These are phyloP conservation scores for Chaetomium olivaceum DNA, from an alignment of 2,329 filamentous ascomycete species.

Conservation along the genomic window DNA sequence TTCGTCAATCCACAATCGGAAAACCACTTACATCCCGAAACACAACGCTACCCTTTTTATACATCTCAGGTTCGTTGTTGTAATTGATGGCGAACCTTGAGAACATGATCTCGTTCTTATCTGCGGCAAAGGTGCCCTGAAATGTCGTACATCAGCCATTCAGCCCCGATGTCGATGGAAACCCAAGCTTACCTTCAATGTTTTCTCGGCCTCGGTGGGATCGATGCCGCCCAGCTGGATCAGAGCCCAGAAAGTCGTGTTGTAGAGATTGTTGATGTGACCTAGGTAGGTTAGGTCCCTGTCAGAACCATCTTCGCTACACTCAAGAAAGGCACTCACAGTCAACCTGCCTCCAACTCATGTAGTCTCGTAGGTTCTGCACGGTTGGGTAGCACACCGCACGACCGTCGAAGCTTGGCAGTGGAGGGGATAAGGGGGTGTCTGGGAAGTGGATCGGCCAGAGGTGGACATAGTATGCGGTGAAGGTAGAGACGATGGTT, in stretches of 20 bases:
- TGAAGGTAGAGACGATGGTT: conserved; percentile 90
- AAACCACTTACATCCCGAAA: conserved; percentile 69
- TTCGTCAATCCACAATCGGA: background rate
- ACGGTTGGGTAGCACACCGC: conserved; percentile 86
- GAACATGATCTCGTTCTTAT: conserved; percentile 97
- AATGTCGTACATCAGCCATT: background rate
- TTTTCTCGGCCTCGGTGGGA: conserved; percentile 75
- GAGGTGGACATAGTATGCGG: conserved; percentile 80
- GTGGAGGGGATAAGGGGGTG: conserved; percentile 66
- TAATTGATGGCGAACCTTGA: conserved; percentile 90
- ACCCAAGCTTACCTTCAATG: conserved; percentile 62
- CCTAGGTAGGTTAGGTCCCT: conserved; percentile 51
- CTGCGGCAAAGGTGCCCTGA: conserved; percentile 76
- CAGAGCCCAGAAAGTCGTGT: conserved; percentile 92
- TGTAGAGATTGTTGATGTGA: conserved; percentile 98
- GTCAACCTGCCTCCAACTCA: conserved; percentile 96
- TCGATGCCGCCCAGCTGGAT: conserved; percentile 76
- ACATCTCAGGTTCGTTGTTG: conserved; percentile 92
- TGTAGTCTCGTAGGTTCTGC: conserved; percentile 84
- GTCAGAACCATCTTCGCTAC: background rate
- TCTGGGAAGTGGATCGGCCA: conserved; percentile 78
- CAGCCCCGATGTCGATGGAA: background rate
- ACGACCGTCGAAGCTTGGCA: conserved; percentile 90
- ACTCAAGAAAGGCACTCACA: conserved; percentile 58
- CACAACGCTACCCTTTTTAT: conserved; percentile 87